Conservation (phyloP, 2,329 filamentous ascomycete species). For the Claviceps maximensis region DNA sequence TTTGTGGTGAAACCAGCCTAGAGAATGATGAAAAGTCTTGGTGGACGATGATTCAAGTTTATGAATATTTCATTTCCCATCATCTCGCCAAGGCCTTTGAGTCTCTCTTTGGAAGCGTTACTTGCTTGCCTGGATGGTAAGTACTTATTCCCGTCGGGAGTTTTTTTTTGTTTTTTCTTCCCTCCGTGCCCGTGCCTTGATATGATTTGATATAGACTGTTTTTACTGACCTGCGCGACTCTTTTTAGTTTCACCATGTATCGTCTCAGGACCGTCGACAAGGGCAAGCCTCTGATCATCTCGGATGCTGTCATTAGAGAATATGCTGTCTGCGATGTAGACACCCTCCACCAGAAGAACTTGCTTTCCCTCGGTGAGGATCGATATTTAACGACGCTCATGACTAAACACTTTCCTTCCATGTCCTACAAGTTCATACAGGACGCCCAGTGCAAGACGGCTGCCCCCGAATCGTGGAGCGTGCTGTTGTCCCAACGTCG, state of each 20-base stretch:
- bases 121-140: slow-evolving; percentile 96
- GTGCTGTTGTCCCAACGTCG: slow-evolving; percentile 94
- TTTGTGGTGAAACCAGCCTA: slow-evolving; percentile 91
- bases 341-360: slow-evolving; percentile 96
- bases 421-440: slow-evolving; percentile 96
- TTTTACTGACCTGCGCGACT: slow-evolving; percentile 21
- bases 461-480: slow-evolving; percentile 86
- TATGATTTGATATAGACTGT: neutral
- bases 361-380: slow-evolving; percentile 87
- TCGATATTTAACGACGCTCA: slow-evolving; percentile 90
- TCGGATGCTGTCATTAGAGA: slow-evolving; percentile 77
- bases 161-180: neutral
- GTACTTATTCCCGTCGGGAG: slow-evolving; percentile 24
- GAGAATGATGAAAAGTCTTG: slow-evolving; percentile 91
- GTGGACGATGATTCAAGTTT: slow-evolving; percentile 99
- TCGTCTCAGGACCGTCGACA: slow-evolving; percentile 83
- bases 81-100: slow-evolving; percentile 95
- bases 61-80: slow-evolving; percentile 99
- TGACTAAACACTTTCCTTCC: slow-evolving; percentile 92
- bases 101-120: slow-evolving; percentile 93
- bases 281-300: slow-evolving; percentile 88
- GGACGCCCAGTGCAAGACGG: slow-evolving; percentile 85
- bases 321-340: slow-evolving; percentile 78
- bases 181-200: no score
- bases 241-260: slow-evolving; percentile 92